Evolutionary conservation across 2,329 filamentous ascomycete species (phyloP), one percentile per base, ranked within the genome.

Genomic region (Colletotrichum musicola): DNA sequence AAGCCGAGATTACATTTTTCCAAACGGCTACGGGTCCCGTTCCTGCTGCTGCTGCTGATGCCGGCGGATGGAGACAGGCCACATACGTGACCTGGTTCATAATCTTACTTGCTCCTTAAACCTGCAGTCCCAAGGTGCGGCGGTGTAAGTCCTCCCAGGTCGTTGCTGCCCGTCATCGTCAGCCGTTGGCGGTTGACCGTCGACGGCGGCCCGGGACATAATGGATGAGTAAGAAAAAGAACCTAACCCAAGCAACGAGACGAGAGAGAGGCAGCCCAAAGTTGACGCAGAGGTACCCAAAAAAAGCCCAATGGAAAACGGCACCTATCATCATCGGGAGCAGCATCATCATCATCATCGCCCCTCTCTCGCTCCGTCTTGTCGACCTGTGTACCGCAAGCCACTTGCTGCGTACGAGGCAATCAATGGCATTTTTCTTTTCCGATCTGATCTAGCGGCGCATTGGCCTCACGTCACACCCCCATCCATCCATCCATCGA

Each of bases 391-490:
- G 30, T 60, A 44, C 66, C 66, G 38, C 38, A 65, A 38, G 35
- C 27, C 55, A 49, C n/a, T 18, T 18, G 20, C 46, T 20, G 46
- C 46, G 12, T n/a, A 12, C 16, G n/a, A n/a, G 46, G 12, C 9
- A 12, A 20, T 20, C 18, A 13, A 44, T 38, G 10, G 56, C 22
- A 18, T n/a, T 20, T 30, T 54, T 35, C 44, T 50, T 50, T 65
- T 68, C 62, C 62, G 35, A 69, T 69, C 66, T 46, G 50, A 65
- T 66, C 66, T 69, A 69, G 62, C 66, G 66, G 62, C 66, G 66
- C 66, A 69, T 60, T 60, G 55, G 50, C 38, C 55, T 68, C 62
- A 56, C 66, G 50, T 69, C 66, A 69, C 66, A 69, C 62, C 62
- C 66, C 14, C 66, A 65, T 65, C 14, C 27, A 25, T 46, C 22